These are phyloP conservation scores for Albugo candida DNA, from an alignment of 352 stramenopile genomes.

Conservation along the genomic window DNA sequence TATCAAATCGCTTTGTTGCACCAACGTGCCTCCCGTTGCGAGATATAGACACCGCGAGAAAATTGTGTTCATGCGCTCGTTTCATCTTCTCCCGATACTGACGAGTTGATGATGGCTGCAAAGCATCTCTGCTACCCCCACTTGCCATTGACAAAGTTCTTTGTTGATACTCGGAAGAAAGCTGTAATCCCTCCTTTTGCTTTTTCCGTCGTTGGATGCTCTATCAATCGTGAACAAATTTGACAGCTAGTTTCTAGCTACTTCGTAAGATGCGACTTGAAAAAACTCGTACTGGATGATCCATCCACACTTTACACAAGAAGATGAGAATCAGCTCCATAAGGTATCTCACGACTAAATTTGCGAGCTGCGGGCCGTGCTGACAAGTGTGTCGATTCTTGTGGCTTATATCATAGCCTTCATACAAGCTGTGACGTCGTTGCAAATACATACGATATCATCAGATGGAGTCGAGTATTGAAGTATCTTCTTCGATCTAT, in stretches of 20 bases:
- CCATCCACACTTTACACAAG: conserved; percentile 33
- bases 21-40: conserved; percentile 39
- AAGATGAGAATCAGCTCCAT: conserved; percentile 59
- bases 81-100: conserved; percentile 70
- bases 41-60: conserved; percentile 74
- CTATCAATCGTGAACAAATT: no score
- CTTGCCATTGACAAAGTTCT: no score
- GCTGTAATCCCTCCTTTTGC: no score
- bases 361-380: conserved; percentile 12
- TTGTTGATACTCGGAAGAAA: no score
- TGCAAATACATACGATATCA: conserved; percentile 77
- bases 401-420: conserved; percentile 35
- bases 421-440: conserved; percentile 45
- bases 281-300: conserved; percentile 52
- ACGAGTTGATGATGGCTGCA: conserved; percentile 12
- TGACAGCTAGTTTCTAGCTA: conserved; percentile 35
- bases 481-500: no score
- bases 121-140: not conserved
- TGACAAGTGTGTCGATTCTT: no score
- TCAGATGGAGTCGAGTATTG: conserved; percentile 30
- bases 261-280: conserved; percentile 76
- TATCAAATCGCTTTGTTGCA: conserved; percentile 75
- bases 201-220: no score
- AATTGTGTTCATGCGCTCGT: conserved; percentile 73
- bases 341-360: conserved; percentile 25